These are phyloP conservation scores for Biscutella auriculata DNA, from an alignment of 441 rosid genomes.

Conservation along the genomic window DNA sequence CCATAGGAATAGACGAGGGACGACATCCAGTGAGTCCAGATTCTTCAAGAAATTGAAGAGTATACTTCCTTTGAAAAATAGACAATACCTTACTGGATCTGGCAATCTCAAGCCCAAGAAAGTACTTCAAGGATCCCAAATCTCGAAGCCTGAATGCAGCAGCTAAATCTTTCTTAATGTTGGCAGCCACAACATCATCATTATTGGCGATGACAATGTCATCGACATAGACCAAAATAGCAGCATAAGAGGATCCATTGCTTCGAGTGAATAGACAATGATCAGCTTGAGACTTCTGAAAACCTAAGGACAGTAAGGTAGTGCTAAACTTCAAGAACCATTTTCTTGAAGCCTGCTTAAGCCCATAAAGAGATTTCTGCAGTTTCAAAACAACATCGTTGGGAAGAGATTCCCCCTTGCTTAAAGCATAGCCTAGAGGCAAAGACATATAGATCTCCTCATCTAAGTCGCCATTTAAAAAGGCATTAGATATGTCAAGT, in stretches of 20 bases:
- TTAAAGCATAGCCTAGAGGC: not conserved
- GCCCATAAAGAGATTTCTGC: not conserved
- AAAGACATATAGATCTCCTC: not conserved
- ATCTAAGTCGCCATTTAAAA: not conserved
- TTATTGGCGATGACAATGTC: not conserved
- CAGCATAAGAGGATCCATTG: not conserved
- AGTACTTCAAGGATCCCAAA: not conserved
- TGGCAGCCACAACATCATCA: not conserved
- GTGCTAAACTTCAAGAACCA: not conserved
- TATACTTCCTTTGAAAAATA: not conserved
- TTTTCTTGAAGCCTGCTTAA: not conserved
- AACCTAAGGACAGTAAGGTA: not conserved
- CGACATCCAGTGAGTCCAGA: not conserved
- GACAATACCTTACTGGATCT: fast-evolving
- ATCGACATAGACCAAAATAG: not conserved
- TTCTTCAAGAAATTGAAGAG: not conserved
- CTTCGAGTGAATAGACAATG: not conserved
- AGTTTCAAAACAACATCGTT: fast-evolving
- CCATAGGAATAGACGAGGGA: not conserved
- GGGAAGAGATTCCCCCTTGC: not conserved
- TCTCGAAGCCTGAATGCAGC: not conserved
- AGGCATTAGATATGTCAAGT: not conserved
- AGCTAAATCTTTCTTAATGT: not conserved
- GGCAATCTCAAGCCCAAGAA: not conserved
- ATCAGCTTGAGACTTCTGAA: not conserved